These are phyloP conservation scores for Starmerella tilneyi DNA, from an alignment of 805 yeast species.

Conservation along the genomic window DNA sequence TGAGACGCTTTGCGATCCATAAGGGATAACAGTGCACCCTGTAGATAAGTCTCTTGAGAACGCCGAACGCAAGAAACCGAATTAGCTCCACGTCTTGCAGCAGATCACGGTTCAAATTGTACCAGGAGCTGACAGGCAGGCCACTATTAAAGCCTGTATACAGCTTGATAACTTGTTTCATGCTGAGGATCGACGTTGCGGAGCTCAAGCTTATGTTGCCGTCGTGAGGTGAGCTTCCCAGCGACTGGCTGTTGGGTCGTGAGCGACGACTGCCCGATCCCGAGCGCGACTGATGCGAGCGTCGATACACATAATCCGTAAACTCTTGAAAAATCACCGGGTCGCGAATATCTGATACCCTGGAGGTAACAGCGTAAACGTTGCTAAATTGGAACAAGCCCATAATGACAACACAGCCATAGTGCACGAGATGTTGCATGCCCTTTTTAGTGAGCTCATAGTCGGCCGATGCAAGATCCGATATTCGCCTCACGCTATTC, in stretches of 20 bases:
- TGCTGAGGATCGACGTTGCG: conserved; percentile 6
- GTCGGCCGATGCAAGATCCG: conserved; percentile 73
- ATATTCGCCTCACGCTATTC: conserved; percentile 67
- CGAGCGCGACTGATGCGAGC: background rate
- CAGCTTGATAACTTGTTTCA: conserved; percentile 46
- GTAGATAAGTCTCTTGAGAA: conserved; percentile 69
- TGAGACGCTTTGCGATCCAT: conserved; percentile 14
- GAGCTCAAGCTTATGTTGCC: conserved; percentile 4
- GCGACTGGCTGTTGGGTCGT: conserved; percentile 18
- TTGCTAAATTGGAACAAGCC: conserved; percentile 86
- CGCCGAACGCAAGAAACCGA: conserved; percentile 77
- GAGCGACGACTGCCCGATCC: background rate
- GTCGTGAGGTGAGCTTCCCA: conserved; percentile 7
- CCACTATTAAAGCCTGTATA: conserved; percentile 75
- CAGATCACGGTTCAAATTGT: conserved; percentile 47
- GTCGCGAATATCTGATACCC: conserved; percentile 57
- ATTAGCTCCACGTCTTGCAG: conserved; percentile 67
- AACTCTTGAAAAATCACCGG: conserved; percentile 71
- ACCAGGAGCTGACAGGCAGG: conserved; percentile 72
- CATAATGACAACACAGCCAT: conserved; percentile 68
- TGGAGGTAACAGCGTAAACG: conserved; percentile 79
- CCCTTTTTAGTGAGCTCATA: conserved; percentile 70
- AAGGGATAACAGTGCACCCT: conserved; percentile 71
- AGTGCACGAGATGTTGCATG: conserved; percentile 82
- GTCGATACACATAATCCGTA: conserved; percentile 58